Conservation (phyloP, 352 stramenopile genomes). For the Lagenidium sp. region DNA sequence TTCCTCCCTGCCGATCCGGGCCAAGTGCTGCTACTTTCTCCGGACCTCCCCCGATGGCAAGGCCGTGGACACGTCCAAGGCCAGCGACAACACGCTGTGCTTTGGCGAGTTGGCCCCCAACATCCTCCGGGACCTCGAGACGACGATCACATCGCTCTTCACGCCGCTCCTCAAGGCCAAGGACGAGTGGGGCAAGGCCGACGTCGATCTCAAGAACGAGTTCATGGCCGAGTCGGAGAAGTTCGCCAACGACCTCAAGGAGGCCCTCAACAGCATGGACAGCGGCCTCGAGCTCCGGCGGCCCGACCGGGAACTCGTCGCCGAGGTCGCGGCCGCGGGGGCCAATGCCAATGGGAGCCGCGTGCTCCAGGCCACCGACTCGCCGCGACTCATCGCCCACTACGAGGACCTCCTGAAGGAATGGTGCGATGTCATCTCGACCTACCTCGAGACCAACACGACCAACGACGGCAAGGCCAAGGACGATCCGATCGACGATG, state of each 20-base stretch:
- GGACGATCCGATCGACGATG: conserved; percentile 72
- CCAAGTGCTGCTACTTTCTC: conserved; percentile 84
- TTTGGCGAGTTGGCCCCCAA: conserved; percentile 83
- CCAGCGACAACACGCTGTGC: conserved; percentile 69
- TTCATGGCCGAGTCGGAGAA: conserved; percentile 95
- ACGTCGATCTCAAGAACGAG: conserved; percentile 86
- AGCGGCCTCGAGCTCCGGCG: conserved; percentile 90
- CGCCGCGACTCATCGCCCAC: conserved; percentile 87
- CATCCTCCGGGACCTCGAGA: conserved; percentile 73
- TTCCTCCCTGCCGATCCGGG: conserved; percentile 50
- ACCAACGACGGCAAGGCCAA: conserved; percentile 49
- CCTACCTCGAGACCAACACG: conserved; percentile 88
- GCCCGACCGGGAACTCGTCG: conserved; percentile 71
- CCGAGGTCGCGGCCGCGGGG: conserved; percentile 36
- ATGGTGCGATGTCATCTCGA: conserved; percentile 95
- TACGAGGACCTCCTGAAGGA: conserved; percentile 96
- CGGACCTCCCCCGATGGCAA: conserved; percentile 62
- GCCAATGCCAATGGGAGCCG: conserved; percentile 22
- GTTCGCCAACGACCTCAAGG: conserved; percentile 92
- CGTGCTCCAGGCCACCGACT: conserved; percentile 71
- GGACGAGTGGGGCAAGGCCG: conserved; percentile 94
- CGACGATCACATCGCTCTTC: conserved; percentile 82
- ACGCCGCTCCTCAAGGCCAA: conserved; percentile 89
- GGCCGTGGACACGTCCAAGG: conserved; percentile 57
- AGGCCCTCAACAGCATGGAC: conserved; percentile 94